phyloP scores from a whole-genome alignment of 139 green algal genomes.

The Micractinium sp. region DNA sequence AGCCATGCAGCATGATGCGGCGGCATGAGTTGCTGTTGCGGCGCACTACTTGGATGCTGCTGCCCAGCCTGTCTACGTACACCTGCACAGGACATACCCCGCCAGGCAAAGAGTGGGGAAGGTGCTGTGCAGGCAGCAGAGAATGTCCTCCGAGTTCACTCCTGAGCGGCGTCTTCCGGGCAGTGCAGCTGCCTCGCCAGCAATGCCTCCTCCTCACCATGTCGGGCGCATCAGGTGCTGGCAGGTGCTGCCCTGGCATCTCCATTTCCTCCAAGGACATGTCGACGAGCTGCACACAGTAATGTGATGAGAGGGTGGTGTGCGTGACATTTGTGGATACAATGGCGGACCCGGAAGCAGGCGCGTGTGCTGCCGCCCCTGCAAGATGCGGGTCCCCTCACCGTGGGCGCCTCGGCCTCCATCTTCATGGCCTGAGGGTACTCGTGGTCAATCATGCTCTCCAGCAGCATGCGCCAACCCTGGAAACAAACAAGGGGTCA shows the following conservation, averaged over 20 bases:
- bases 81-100: conserved; percentile 47
- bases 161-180: background rate
- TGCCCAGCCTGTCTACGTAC: conserved; percentile 84
- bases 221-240: conserved; percentile 63
- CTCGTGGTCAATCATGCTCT: conserved; percentile 81
- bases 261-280: conserved; percentile 86
- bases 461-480: conserved; percentile 78
- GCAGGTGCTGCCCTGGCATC: conserved; percentile 86
- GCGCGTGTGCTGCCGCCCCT: background rate
- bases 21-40: conserved; percentile 81
- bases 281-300: conserved; percentile 55
- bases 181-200: no score
- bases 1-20: conserved; percentile 84
- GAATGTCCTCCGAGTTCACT: background rate
- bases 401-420: conserved; percentile 79
- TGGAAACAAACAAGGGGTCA: background rate
- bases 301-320: no score
- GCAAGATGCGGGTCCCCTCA: conserved; percentile 24
- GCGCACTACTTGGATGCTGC: conserved; percentile 80
- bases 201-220: background rate
- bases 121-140: background rate
- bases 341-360: no score
- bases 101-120: background rate
- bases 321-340: no score
- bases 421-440: conserved; percentile 79